Conservation (phyloP, 2,329 filamentous ascomycete species). For the Knufia petricola region DNA sequence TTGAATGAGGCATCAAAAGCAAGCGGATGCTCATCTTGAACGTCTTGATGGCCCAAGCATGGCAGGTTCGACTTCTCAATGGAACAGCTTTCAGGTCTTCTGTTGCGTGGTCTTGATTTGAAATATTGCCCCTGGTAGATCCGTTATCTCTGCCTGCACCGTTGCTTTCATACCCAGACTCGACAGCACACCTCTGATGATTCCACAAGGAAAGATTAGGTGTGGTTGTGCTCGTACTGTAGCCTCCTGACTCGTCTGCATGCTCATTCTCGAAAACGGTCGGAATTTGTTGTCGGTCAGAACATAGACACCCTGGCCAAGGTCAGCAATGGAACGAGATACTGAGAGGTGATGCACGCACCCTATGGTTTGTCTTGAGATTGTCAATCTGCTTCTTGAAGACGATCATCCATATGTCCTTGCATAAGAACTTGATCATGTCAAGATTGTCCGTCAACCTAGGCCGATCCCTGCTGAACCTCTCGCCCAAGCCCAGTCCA, state of each 20-base stretch:
- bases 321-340: not conserved
- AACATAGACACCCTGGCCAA: constrained; percentile 73
- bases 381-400: constrained; percentile 98
- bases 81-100: constrained; percentile 11
- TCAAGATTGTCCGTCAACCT: constrained; percentile 88
- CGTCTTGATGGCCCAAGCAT: not conserved
- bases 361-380: constrained; percentile 92
- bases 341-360: constrained; percentile 32
- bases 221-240: constrained; percentile 63
- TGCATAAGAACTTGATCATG: constrained; percentile 97
- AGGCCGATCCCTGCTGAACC: constrained; percentile 58
- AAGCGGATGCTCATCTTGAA: constrained; percentile 4
- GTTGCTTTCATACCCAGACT: constrained; percentile 83
- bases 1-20: not conserved
- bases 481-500: constrained; percentile 81
- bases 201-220: constrained; percentile 87
- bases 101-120: constrained; percentile 68
- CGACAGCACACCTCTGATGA: constrained; percentile 86
- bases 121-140: constrained; percentile 81
- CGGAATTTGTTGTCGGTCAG: constrained; percentile 88
- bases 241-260: constrained; percentile 64
- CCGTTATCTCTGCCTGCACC: constrained; percentile 80
- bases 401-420: constrained; percentile 89
- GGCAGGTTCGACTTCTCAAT: not conserved
- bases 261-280: constrained; percentile 81